Percentiles rank a stretch among this genome's conserved stretches.
These are phyloP conservation scores for Flaveria bidentis DNA, from an alignment of 129 eudicot genomes.

Conservation along the genomic window DNA sequence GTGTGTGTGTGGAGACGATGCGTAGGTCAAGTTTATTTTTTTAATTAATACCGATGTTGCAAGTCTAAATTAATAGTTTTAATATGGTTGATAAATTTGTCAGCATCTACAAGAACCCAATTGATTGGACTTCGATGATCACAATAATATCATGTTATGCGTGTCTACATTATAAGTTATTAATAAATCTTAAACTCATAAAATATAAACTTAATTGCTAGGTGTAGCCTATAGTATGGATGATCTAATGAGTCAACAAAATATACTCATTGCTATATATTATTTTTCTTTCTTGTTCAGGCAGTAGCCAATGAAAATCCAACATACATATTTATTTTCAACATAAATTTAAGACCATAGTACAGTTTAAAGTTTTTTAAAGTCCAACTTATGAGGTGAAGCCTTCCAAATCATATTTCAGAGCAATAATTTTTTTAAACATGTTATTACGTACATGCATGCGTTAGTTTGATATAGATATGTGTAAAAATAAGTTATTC, in stretches of 20 bases:
- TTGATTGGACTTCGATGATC: slow-evolving; percentile 27
- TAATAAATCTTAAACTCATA: slow-evolving; percentile 16
- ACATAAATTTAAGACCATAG: too few species aligned
- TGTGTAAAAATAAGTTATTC: too few species aligned
- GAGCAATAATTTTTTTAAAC: too few species aligned
- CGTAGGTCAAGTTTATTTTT: slow-evolving; percentile 26
- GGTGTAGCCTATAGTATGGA: slow-evolving; percentile 11
- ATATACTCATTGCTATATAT: neutral
- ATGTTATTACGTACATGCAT: too few species aligned
- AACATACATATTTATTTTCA: too few species aligned
- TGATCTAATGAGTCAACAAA: slow-evolving; percentile 10
- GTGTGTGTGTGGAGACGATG: neutral
- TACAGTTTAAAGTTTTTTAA: too few species aligned
- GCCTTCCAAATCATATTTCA: too few species aligned
- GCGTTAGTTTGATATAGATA: too few species aligned
- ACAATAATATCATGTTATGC: slow-evolving; percentile 1
- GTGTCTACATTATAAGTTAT: slow-evolving; percentile 11
- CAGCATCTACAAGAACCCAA: slow-evolving; percentile 15
- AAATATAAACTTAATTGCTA: slow-evolving; percentile 7
- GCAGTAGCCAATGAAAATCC: neutral
- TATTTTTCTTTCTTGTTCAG: neutral
- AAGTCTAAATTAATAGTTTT: slow-evolving; percentile 23
- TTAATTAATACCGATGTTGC: slow-evolving; percentile 8
- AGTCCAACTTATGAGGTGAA: too few species aligned
- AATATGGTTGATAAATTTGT: slow-evolving; percentile 18